Base-by-base conservation (phyloP, 2,329 filamentous ascomycete species). In the Shiraia bambusicola region DNA sequence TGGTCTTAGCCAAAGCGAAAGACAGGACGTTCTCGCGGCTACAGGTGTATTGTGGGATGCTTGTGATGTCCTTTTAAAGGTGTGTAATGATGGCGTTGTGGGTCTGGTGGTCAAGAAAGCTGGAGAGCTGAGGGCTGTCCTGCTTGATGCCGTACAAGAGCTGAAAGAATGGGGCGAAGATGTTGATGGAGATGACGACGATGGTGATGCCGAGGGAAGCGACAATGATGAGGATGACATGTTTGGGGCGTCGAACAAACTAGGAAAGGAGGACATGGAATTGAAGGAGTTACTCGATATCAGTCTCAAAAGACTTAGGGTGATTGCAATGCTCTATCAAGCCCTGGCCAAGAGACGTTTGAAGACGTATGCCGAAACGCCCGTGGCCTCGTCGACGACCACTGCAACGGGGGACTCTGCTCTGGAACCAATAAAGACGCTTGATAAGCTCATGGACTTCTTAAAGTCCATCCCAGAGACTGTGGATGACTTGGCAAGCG, bases 81-180 rank as follows among this genome's bases (percentile, higher is more conserved):
- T 95, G 28, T 79, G 83, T 34, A 76, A 75, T 5, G 70, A 82
- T 16, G 90, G 89, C 0, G 78, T 94, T 4, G 80, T 79, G 0
- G 87, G 85, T 0, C 74, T 90, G 42, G 77, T 92, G 33, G 76
- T 86, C 0, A 75, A 78, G 52, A 90, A 86, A 61, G 85, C 85
- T 2, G 81, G 88, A 54, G 78, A 90, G 63, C 88, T 85, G 69
- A 75, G 82, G 28, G 87, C 87, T 41, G 80, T 86, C 2, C 72
- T 96, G 16, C 81, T 87, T 55, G 92, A 96, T 71, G 86, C 89
- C 0, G 80, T 94, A 54, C 81, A 87, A 49, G 92, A 96, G 70
- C 68, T 96, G 51, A 88, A 89, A 63, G 88, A 92, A 56, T 96
- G 91, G 89, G 82, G 84, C 14, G 86, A 89, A 1, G 86, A 89